These are phyloP conservation scores for Trypanosomatidae sp. DNA, from an alignment of 208 protist species.

Conservation along the genomic window DNA sequence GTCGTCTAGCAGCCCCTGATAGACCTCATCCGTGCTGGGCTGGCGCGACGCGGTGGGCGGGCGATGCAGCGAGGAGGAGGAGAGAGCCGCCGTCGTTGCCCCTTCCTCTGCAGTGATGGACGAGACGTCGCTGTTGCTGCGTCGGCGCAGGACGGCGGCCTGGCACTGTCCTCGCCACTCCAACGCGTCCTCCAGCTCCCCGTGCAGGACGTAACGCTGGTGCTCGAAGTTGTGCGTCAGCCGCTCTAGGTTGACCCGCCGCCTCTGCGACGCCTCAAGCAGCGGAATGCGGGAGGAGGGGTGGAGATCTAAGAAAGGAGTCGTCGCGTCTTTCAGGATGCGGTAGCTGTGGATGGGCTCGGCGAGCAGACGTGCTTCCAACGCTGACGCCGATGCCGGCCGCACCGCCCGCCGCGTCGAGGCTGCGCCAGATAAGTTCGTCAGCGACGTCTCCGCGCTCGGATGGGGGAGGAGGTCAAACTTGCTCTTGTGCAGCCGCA, in stretches of 20 bases:
- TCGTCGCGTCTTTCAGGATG: constrained; percentile 30
- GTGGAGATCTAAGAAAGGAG: neutral
- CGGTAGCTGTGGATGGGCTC: constrained; percentile 57
- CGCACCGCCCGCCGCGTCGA: too few species aligned
- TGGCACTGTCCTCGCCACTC: constrained; percentile 52
- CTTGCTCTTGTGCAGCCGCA: constrained; percentile 21
- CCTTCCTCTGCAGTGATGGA: too few species aligned
- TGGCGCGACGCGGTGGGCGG: too few species aligned
- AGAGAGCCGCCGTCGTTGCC: too few species aligned
- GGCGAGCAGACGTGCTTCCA: constrained; percentile 18
- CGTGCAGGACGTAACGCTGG: constrained; percentile 44
- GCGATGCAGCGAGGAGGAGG: too few species aligned
- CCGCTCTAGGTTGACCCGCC: constrained; percentile 24
- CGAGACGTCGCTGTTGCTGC: too few species aligned
- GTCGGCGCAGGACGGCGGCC: too few species aligned
- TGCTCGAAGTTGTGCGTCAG: constrained; percentile 62
- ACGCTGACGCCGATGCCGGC: too few species aligned
- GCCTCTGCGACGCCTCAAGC: constrained; percentile 3
- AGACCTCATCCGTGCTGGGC: too few species aligned
- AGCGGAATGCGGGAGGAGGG: constrained; percentile 3
- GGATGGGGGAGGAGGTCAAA: neutral
- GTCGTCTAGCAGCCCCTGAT: too few species aligned
- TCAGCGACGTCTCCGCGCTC: too few species aligned
- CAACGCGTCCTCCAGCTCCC: constrained; percentile 51
- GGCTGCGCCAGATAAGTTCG: too few species aligned